Evolutionary conservation across 192 early-diverging fungal species (phyloP).

Genomic region (Coemansia sp.): DNA sequence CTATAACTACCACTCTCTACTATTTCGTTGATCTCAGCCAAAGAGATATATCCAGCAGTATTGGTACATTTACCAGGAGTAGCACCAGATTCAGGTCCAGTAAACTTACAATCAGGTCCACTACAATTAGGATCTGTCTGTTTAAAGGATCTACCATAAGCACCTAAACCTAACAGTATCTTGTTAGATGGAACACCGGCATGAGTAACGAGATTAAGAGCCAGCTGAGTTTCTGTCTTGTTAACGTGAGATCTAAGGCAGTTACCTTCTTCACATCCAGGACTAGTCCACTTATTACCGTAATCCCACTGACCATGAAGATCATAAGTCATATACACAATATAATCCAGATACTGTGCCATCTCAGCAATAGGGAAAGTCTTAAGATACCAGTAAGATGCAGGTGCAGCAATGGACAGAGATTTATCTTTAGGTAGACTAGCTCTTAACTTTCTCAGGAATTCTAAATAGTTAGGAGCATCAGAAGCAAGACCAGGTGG

Average conservation of each 20-base stretch:
- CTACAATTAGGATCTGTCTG: slow-evolving; percentile 29
- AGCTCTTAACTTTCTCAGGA: slow-evolving; percentile 11
- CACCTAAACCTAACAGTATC: slow-evolving; percentile 26
- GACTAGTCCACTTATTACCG: slow-evolving; percentile 20
- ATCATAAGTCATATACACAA: slow-evolving; percentile 40
- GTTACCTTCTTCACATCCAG: no score
- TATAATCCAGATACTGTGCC: slow-evolving; percentile 25
- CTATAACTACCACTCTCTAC: slow-evolving; percentile 5
- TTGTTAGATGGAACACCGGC: slow-evolving; percentile 46
- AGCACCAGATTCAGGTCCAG: slow-evolving; percentile 21
- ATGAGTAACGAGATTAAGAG: slow-evolving; percentile 22
- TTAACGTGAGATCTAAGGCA: slow-evolving; percentile 18
- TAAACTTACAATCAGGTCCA: slow-evolving; percentile 15
- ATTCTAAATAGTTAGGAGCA: slow-evolving; percentile 21
- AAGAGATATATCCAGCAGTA: slow-evolving; percentile 15
- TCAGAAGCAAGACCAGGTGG: slow-evolving; percentile 14
- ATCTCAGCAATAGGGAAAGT: slow-evolving; percentile 30
- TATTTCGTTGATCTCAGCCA: slow-evolving; percentile 21
- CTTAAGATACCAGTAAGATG: slow-evolving; percentile 38
- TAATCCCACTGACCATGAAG: slow-evolving; percentile 41
- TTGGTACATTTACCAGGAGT: slow-evolving; percentile 22
- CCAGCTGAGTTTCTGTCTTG: slow-evolving; percentile 22
- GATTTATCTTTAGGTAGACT: slow-evolving; percentile 14
- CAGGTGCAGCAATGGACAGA: slow-evolving; percentile 34
- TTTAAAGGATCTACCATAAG: slow-evolving; percentile 35